These are phyloP conservation scores for Coemansia sp. DNA, from an alignment of 192 early-diverging fungal genomes.

Conservation along the genomic window DNA sequence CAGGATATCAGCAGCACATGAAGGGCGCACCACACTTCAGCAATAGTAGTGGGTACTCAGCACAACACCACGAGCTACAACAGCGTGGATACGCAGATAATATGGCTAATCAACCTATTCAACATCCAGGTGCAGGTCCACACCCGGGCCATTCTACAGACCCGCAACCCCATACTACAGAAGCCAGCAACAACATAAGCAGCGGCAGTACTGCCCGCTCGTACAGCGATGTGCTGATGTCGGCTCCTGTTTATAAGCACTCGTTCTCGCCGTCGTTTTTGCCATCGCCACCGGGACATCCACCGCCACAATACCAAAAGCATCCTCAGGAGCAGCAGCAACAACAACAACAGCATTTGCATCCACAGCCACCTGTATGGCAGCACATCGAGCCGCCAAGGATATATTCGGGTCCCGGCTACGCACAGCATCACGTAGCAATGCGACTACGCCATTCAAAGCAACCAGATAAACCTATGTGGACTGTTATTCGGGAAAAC, in stretches of 20 bases:
- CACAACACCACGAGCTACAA: background rate
- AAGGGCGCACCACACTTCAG: background rate
- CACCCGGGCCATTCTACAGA: background rate
- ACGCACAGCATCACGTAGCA: background rate
- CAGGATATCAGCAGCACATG: background rate
- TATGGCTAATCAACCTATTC: background rate
- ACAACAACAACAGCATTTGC: background rate
- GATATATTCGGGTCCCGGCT: conserved; percentile 8
- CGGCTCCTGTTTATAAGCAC: background rate
- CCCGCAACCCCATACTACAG: background rate
- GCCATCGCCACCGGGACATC: conserved; percentile 1
- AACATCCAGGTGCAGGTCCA: background rate
- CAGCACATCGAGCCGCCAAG: conserved; percentile 42
- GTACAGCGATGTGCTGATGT: background rate
- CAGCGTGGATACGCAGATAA: background rate
- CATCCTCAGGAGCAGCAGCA: conserved; percentile 8
- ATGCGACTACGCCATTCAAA: background rate
- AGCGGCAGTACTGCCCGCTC: background rate
- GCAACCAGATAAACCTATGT: background rate
- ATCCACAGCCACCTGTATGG: conserved; percentile 33
- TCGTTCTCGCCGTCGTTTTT: conserved; percentile 1
- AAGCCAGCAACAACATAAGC: background rate
- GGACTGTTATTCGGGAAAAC: conserved; percentile 12
- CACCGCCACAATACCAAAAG: background rate
- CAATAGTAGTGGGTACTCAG: background rate